A percentile compares a stretch with the other conserved stretches of the same genome.
Conservation (phyloP, 495 filamentous ascomycete genomes). For the Annulohypoxylon bovei region DNA sequence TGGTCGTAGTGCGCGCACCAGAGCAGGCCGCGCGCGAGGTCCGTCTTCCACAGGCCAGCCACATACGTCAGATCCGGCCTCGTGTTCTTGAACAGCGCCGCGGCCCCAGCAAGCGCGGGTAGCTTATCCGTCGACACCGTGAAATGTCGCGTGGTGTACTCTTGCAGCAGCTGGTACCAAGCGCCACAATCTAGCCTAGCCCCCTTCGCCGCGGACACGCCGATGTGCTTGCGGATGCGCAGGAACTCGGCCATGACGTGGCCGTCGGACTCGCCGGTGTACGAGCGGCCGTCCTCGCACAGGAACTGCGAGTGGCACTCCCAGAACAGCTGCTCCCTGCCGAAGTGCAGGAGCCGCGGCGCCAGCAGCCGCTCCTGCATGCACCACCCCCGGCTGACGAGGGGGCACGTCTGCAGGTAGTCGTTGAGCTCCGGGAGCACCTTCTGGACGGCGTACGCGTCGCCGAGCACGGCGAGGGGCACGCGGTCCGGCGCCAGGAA, state of each 20-base stretch:
- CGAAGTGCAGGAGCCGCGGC: constrained; percentile 28
- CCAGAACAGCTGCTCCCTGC: constrained; percentile 39
- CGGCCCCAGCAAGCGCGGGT: constrained; percentile 43
- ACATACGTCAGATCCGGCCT: constrained; percentile 35
- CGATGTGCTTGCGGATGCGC: constrained; percentile 22
- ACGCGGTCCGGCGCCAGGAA: constrained; percentile 30
- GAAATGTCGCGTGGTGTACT: constrained; percentile 38
- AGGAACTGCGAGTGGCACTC: constrained; percentile 28
- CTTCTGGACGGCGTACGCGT: constrained; percentile 32
- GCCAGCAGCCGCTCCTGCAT: constrained; percentile 39
- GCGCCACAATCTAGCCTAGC: constrained; percentile 9
- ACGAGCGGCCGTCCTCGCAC: constrained; percentile 22
- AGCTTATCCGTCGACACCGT: constrained; percentile 38
- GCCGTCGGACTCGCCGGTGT: constrained; percentile 5
- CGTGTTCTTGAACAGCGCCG: constrained; percentile 24
- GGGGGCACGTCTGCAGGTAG: constrained; percentile 38
- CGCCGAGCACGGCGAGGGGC: constrained; percentile 4
- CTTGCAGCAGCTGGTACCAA: constrained; percentile 41
- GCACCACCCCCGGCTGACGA: constrained; percentile 34
- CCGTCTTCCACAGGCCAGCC: constrained; percentile 43
- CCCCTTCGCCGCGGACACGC: constrained; percentile 7
- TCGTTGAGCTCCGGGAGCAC: constrained; percentile 26
- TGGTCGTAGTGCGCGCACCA: constrained; percentile 37
- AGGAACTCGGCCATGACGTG: constrained; percentile 30
- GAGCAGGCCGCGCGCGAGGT: constrained; percentile 38